Base-by-base conservation (phyloP, 176 grass and related monocot genomes). In the Oryza officinalis region DNA sequence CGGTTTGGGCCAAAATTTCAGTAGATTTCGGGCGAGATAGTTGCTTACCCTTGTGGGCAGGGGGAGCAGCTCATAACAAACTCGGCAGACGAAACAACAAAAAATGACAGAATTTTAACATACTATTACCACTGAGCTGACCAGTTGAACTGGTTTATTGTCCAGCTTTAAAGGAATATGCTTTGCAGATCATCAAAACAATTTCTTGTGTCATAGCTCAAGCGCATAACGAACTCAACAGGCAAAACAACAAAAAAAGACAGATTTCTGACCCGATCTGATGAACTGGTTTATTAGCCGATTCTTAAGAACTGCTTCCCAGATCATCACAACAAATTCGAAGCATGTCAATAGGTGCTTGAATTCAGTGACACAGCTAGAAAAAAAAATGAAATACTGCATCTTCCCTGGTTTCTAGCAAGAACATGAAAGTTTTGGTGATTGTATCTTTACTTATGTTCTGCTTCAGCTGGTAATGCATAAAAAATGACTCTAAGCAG, bases 401-500 rank as follows among this genome's bases (percentile, higher is more conserved):
- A 49, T 22, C 63, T 31, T 63, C 17, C 27, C 27, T 73, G 27
- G 25, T 74, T 75, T 82, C 59, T 75, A 8, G 74, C 12, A 74
- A 30, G 27, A 35, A 13, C 3, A 59, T 37, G 13, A 30, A 23
- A 35, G 32, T 7, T 54, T 71, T 67, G 27, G 37, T 66, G 33
- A 60, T 13, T 28, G 2, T 28, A 59, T 82, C 13, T 43, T 20
- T 64, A 63, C 12, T 13, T 65, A 46, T 2, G 30, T 27, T 57
- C 49, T 71, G 50, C 68, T 44, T 61, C 27, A 46, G n/a, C 43
- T 54, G 63, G 22, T 54, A 49, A 22, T 18, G 17, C 32, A 47
- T 15, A 43, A 8, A 30, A 20, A 69, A 38, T 28, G 69, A 2
- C 31, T 41, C 43, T 10, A 60, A 77, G 67, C 10, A 74, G 38